Base-by-base conservation (phyloP, 139 green algal genomes). In the Chlamydomonas sp. region DNA sequence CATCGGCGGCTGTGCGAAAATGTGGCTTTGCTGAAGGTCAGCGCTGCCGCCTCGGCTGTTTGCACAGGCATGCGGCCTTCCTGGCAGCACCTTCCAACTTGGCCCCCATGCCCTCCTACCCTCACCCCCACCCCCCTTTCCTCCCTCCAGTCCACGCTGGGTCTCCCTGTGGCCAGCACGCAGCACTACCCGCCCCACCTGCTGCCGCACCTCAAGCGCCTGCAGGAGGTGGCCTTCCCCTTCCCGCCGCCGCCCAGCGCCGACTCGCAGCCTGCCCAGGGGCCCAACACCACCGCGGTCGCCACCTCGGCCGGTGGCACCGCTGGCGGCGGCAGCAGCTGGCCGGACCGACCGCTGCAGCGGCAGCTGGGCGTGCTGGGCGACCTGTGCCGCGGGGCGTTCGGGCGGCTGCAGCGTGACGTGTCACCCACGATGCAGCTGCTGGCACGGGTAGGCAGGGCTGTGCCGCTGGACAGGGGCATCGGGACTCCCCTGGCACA, bases 361-460 rank as follows among this genome's bases (percentile, higher is more conserved):
- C 85, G 85, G 20, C 85, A 90, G 85, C 69, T 92, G 85, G 63
- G 68, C n/a, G 20, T 83, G 62, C 80, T 92, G 20, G 12, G 12
- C 5, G 75, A 83, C 20, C 17, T 75, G 17, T 88, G 74, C 17
- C 74, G 82, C 1, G 67, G 31, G 16, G 85, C 66, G 20, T 88
- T 88, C 62, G 89, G 85, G 59, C 80, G 67, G 77, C 80, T 88
- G 18, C 20, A 90, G 77, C 63, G 20, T 49, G 74, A 81, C 73
- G 83, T 88, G 74, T 88, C 83, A 20, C 83, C 83, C 1, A 31
- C 73, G 15, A 12, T 88, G 31, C 83, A 76, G 83, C 74, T 88
- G 73, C 3, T 88, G 63, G 74, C 63, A 31, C 68, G 74, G 83
- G 83, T 88, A 14, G 66, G 66, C 66, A 71, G 66, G 66, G 66